Evolutionary conservation across 1,139 yeast species (phyloP).

Genomic region (Arxiozyma slooffiae): DNA sequence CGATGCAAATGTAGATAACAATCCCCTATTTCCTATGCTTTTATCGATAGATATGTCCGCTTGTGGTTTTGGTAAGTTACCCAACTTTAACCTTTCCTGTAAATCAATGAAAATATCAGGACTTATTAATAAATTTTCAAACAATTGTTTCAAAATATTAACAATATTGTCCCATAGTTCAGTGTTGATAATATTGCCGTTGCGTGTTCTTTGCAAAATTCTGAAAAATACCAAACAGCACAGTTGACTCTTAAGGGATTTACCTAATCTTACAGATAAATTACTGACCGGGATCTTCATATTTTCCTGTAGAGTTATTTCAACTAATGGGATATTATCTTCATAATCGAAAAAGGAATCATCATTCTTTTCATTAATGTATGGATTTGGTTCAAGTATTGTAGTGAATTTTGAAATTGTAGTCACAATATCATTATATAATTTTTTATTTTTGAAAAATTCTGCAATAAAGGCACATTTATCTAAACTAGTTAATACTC

Average conservation of each 20-base stretch:
- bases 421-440: conserved; percentile 57
- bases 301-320: conserved; percentile 38
- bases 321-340: conserved; percentile 31
- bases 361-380: not conserved
- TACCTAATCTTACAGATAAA: conserved; percentile 72
- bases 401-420: conserved; percentile 57
- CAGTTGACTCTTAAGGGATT: conserved; percentile 84
- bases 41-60: conserved; percentile 60
- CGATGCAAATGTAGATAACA: conserved; percentile 83
- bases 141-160: conserved; percentile 52
- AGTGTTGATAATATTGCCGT: conserved; percentile 26
- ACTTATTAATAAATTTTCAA: conserved; percentile 61
- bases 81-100: conserved; percentile 45
- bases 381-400: conserved; percentile 31
- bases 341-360: conserved; percentile 10
- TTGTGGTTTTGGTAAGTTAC: conserved; percentile 48
- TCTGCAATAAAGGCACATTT: conserved; percentile 72
- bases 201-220: conserved; percentile 50
- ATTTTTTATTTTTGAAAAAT: conserved; percentile 45
- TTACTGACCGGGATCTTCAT: conserved; percentile 69
- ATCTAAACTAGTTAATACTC: conserved; percentile 80
- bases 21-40: conserved; percentile 54
- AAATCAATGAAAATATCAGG: conserved; percentile 60
- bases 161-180: conserved; percentile 51
- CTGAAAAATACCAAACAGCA: conserved; percentile 80